Evolutionary conservation across 345 rosid species (phyloP), one percentile per base, ranked within the genome.

Genomic region (Carallia pectinifolia): DNA sequence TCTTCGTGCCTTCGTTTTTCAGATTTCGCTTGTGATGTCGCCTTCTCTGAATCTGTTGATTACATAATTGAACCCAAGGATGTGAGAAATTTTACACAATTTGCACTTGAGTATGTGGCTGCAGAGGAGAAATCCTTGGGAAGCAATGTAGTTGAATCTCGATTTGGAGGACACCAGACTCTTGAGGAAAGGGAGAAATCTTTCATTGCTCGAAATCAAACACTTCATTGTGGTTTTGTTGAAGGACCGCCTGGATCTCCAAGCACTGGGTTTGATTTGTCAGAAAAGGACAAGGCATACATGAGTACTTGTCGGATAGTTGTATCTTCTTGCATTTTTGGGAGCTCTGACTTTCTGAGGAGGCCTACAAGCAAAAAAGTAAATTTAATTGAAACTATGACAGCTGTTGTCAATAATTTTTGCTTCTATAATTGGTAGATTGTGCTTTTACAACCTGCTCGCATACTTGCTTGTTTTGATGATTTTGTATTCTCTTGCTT

Each of bases 301-400:
- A 88, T 93, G 97, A 87, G 80, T 72, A 81, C 81, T 68, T 93
- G 97, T 80, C 60, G 40, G 62, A 76, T 93, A 69, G 88, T 81
- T 2, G 98, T 93, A 36, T 89, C 98, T 74, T 91, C 98, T 75
- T 94, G 98, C 85, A 94, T 94, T 58, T 91, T 94, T 16, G 97
- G 97, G 58, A 91, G 89, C 85, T 91, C 90, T 76, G 98, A 94
- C 82, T 91, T 91, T 77, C 77, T 94, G 68, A 84, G 98, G 79
- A 80, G 93, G 79, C 98, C 98, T 73, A 85, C 89, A 17, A 87
- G 82, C 78, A 86, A 72, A 82, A 82, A 62, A 82, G 98, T 93
- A 82, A 15, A 27, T 58, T 44, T 12, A 44, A 13, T 33, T 33
- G 34, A 65, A 60, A 34, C n/a, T 33, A 68, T n/a, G 39, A 58